phyloP scores from a whole-genome alignment of 2,329 filamentous ascomycete species.

The Nothophaeocryptopus gaeumannii region DNA sequence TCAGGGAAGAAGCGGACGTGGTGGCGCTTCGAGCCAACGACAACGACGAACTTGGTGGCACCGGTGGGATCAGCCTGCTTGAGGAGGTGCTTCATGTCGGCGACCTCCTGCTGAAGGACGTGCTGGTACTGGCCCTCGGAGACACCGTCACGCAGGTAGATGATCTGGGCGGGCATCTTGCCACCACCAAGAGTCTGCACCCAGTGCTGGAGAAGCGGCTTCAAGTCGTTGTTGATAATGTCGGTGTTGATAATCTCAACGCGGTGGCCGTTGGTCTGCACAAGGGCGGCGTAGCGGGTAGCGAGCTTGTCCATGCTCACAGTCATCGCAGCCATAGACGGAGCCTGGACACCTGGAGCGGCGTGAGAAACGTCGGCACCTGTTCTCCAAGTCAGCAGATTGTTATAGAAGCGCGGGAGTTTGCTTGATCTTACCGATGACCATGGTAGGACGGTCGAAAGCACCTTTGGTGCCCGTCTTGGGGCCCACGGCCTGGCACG shows the following conservation, averaged over 20 bases:
- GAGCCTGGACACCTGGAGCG: conserved; percentile 62
- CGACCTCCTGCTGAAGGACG: conserved; percentile 75
- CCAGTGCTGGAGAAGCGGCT: conserved; percentile 64
- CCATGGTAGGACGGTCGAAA: conserved; percentile 62
- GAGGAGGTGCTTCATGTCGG: conserved; percentile 60
- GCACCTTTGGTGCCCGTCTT: conserved; percentile 34
- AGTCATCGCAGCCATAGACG: conserved; percentile 82
- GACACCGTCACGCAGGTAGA: conserved; percentile 93
- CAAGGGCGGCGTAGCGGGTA: conserved; percentile 73
- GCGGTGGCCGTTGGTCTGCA: conserved; percentile 78
- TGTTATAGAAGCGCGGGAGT: too few relatives aligned
- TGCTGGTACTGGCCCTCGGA: conserved; percentile 80
- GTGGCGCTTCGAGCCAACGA: conserved; percentile 89
- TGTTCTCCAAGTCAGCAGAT: too few relatives aligned
- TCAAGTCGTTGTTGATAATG: conserved; percentile 64
- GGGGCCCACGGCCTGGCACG: conserved; percentile 51
- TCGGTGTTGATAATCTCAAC: conserved; percentile 71
- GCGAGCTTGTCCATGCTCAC: conserved; percentile 71
- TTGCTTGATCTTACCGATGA: too few relatives aligned
- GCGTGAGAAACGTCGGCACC: conserved; percentile 86
- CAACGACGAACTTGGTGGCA: conserved; percentile 71
- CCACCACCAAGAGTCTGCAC: conserved; percentile 52
- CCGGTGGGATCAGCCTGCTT: conserved; percentile 34
- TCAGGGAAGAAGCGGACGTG: conserved; percentile 90
- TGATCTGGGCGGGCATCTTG: conserved; percentile 67